A percentile compares a stretch with the other conserved stretches of the same genome.
These are phyloP conservation scores for Hypoxylon fragiforme DNA, from an alignment of 495 filamentous ascomycete species.

Conservation along the genomic window DNA sequence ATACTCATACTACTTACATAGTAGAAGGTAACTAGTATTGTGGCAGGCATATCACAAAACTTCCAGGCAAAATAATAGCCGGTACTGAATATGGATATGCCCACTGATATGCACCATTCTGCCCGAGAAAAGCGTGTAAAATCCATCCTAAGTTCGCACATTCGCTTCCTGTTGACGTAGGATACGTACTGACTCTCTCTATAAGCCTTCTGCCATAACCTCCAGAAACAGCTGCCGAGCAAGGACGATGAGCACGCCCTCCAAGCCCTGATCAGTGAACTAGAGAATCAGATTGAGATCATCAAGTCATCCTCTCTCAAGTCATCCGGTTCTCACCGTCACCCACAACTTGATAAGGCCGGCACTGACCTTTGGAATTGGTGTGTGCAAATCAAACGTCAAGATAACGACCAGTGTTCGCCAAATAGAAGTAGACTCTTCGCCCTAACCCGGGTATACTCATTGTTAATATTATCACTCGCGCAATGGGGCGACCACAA, in stretches of 20 bases:
- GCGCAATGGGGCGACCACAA: constrained; percentile 49
- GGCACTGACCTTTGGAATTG: constrained; percentile 71
- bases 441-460: constrained; percentile 61
- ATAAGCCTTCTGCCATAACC: constrained; percentile 38
- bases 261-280: constrained; percentile 14
- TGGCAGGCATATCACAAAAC: too few species aligned
- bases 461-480: constrained; percentile 69
- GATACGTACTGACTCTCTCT: constrained; percentile 16
- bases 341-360: constrained; percentile 53
- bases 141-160: constrained; percentile 28
- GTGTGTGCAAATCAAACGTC: constrained; percentile 55
- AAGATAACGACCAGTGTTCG: constrained; percentile 14
- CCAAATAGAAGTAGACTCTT: constrained; percentile 31
- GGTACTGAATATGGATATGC: constrained; percentile 23
- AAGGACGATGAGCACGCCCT: constrained; percentile 6
- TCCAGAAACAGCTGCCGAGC: constrained; percentile 33
- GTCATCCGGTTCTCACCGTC: constrained; percentile 25
- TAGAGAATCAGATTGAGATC: constrained; percentile 29
- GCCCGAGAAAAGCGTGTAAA: constrained; percentile 28
- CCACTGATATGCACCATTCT: constrained; percentile 13
- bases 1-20: too few species aligned
- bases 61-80: too few species aligned
- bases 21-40: too few species aligned
- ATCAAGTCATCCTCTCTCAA: constrained; percentile 25
- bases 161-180: not conserved